Base-by-base conservation (phyloP, 768 basidiomycete species). In the Lentinula raphanica region DNA sequence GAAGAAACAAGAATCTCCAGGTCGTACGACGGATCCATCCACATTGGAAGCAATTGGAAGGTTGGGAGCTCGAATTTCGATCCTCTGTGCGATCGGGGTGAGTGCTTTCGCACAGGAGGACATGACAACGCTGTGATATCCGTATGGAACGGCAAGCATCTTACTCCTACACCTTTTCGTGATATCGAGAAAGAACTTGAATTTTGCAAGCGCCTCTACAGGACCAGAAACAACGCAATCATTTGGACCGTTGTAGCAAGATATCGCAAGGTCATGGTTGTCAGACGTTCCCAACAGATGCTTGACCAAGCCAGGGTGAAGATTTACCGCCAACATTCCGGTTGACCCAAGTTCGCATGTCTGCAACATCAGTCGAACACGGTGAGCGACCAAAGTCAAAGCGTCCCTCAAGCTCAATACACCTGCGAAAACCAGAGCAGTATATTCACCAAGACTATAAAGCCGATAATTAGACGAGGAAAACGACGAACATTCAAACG, bases 361-460 rank as follows among this genome's bases (percentile, higher is more conserved):
- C 45, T 68, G 70, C 19, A 74, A 67, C 72, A 90, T 84, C 13
- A 86, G 69, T n/a, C 77, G 76, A 6, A 79, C 84, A 42, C 88
- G 76, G 42, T 71, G 72, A 2, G 83, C 85, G 39, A 90, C 77
- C 25, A 90, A 67, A 3, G 71, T 67, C 13, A 91, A 72, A 3
- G 83, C 87, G 15, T 79, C 81, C 59, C 79, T 71, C 17, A 90
- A 69, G 0, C 76, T 73, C 13, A 91, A 63, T 1, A 87, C 81
- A 0, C 75, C 79, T 0, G 88, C 82, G n/a, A 77, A 71, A 17
- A 85, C 84, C 39, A 90, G 77, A 9, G 86, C 88, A 7, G 83
- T 83, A 56, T 88, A 90, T 72, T 91, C 89, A 39, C 89, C 89
- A 17, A 91, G 76, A 67, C 89, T 91, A 59, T n/a, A n/a, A 15